phyloP scores from a whole-genome alignment of 768 basidiomycete genomes.

The Austroboletus eburneus region DNA sequence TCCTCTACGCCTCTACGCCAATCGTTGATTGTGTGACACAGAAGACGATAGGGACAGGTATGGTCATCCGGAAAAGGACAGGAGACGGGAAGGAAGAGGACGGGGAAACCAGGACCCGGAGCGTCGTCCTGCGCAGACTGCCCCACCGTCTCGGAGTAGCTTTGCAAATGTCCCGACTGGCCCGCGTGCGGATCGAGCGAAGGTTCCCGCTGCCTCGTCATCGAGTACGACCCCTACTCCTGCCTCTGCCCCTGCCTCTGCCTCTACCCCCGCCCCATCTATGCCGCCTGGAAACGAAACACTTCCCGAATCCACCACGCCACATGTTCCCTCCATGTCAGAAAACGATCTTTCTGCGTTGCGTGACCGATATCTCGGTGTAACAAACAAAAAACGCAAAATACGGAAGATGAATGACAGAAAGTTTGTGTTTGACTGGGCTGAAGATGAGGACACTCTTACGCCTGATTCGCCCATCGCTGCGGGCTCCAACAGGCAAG shows the following conservation, averaged over 20 bases:
- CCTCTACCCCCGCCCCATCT: constrained; percentile 54
- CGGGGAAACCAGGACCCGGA: constrained; percentile 35
- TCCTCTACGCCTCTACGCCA: background rate
- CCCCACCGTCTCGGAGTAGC: constrained; percentile 37
- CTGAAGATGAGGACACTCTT: constrained; percentile 92
- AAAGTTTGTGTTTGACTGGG: constrained; percentile 99
- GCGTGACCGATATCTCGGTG: constrained; percentile 91
- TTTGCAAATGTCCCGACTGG: constrained; percentile 79
- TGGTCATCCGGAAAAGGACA: constrained; percentile 47
- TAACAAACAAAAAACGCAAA: constrained; percentile 91
- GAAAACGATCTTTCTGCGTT: constrained; percentile 78
- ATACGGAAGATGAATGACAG: constrained; percentile 93
- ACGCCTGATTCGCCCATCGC: constrained; percentile 70
- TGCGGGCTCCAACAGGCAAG: constrained; percentile 67
- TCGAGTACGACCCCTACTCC: constrained; percentile 40
- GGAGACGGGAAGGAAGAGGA: constrained; percentile 37
- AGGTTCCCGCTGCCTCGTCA: constrained; percentile 30
- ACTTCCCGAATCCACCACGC: constrained; percentile 36
- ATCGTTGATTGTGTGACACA: constrained; percentile 23
- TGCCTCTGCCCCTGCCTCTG: no score
- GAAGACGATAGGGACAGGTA: constrained; percentile 49
- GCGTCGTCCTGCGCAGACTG: constrained; percentile 31
- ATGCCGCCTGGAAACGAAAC: constrained; percentile 20
- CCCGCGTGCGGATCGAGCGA: constrained; percentile 72
- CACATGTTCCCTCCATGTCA: constrained; percentile 64